phyloP scores from a whole-genome alignment of 305 asterid species.

The Solanum chacoense region DNA sequence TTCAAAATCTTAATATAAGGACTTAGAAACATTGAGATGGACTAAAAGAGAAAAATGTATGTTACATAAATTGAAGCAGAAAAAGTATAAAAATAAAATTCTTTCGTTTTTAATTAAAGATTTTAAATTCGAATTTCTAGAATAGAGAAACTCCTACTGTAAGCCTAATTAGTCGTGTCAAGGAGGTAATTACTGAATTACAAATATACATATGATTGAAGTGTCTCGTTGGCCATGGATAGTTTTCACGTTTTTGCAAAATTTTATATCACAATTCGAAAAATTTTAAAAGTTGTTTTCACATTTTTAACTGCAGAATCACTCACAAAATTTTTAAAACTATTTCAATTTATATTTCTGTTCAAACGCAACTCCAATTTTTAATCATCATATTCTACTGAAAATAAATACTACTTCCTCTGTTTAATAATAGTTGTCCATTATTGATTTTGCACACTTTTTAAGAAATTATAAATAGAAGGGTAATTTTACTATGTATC shows the following conservation, averaged over 20 bases:
- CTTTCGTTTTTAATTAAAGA: background rate
- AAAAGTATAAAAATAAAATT: background rate
- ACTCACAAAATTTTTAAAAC: background rate
- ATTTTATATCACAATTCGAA: background rate
- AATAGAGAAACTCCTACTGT: background rate
- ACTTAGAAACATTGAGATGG: background rate
- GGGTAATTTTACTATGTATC: too few relatives aligned
- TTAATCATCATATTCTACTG: background rate
- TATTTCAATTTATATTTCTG: background rate
- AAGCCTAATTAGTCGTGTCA: background rate
- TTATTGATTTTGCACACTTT: background rate
- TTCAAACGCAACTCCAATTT: background rate
- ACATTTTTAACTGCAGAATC: background rate
- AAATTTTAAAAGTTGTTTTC: background rate
- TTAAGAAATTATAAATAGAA: too few relatives aligned
- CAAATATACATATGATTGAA: background rate
- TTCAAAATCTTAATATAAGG: background rate
- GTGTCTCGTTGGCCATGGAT: background rate
- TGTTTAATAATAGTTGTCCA: too few relatives aligned
- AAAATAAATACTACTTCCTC: background rate
- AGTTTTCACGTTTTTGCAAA: background rate
- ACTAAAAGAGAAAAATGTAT: background rate
- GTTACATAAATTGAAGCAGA: background rate
- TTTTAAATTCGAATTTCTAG: background rate
- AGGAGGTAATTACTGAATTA: background rate